These are phyloP conservation scores for Cladorrhinum samala DNA, from an alignment of 495 filamentous ascomycete genomes.

Conservation along the genomic window DNA sequence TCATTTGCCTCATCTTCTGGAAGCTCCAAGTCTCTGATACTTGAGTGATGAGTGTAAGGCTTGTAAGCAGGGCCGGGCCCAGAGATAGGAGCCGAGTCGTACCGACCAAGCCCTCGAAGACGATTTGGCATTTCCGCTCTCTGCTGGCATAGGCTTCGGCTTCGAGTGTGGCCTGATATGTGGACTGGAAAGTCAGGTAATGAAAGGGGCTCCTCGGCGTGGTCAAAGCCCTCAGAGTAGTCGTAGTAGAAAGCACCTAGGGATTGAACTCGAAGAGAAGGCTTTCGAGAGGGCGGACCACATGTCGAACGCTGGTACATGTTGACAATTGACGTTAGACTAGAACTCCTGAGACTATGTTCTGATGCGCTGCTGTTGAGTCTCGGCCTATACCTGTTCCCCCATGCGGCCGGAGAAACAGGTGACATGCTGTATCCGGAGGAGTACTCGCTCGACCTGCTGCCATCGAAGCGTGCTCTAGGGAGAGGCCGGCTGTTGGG, in stretches of 20 bases:
- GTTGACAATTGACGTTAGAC: constrained; percentile 36
- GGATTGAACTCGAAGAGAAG: neutral
- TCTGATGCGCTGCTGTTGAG: constrained; percentile 14
- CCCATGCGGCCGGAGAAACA: constrained; percentile 1
- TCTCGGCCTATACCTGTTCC: neutral
- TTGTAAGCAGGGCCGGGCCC: neutral
- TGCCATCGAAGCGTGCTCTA: constrained; percentile 28
- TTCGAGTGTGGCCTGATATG: neutral
- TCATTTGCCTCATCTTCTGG: neutral
- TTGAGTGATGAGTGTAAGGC: neutral
- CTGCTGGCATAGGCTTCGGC: neutral
- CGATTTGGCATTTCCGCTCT: neutral
- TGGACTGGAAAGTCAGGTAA: neutral
- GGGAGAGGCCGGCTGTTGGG: constrained; percentile 30
- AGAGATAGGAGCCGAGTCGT: neutral
- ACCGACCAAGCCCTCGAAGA: neutral
- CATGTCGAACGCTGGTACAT: constrained; percentile 32
- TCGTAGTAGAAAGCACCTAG: constrained; percentile 39
- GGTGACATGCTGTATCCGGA: constrained; percentile 19
- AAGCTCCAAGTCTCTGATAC: neutral
- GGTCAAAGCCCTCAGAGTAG: constrained; percentile 47
- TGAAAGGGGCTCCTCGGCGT: neutral
- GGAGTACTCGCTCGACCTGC: constrained; percentile 30
- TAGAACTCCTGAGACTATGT: constrained; percentile 27
- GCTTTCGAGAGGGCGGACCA: constrained; percentile 4